Base-by-base conservation (phyloP, 2,329 filamentous ascomycete species). In the Venturia oleaginea region DNA sequence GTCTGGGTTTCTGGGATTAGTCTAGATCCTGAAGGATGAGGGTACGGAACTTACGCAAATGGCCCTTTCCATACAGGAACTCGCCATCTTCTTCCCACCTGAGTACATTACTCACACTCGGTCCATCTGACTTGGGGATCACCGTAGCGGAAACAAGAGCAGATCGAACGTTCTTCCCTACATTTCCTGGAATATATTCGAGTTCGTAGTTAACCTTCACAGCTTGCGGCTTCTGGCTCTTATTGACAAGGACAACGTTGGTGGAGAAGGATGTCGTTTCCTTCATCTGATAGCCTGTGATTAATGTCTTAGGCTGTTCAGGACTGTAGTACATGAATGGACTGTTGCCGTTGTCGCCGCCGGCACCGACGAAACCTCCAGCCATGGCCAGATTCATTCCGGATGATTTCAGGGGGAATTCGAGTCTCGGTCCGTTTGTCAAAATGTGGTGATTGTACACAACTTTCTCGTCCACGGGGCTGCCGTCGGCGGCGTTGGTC, bases 381-480 rank as follows among this genome's bases (percentile, higher is more conserved):
- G 34, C 40, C 59, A 62, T 62, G 5, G 59, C 59, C 27, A 37
- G 4, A 17, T 15, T 42, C 3, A 62, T 17, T 3, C 38, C 38
- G 24, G 13, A 19, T 1, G 34, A 19, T 7, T 57, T 57, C 19
- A 57, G 51, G 6, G 51, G 51, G 4, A 57, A 57, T 19, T 7
- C 5, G 17, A n/a, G 13, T 13, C 51, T 32, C 19, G 42, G 59
- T 2, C 61, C 61, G 42, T 62, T 62, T 42, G 61, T 62, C 24
- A 62, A 37, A n/a, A 62, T 62, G 42, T 62, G 61, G 61, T 62
- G 61, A 42, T 30, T 38, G 30, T 62, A 62, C 5, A 62, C 42
- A 6, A 51, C 46, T 19, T 42, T 42, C 37, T 40, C 42, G 37
- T 42, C 24, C 32, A 61, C 34, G 59, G 59, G 59, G 6, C 24